phyloP scores from a whole-genome alignment of 495 filamentous ascomycete genomes.

The Sabuloglossum arenarium region DNA sequence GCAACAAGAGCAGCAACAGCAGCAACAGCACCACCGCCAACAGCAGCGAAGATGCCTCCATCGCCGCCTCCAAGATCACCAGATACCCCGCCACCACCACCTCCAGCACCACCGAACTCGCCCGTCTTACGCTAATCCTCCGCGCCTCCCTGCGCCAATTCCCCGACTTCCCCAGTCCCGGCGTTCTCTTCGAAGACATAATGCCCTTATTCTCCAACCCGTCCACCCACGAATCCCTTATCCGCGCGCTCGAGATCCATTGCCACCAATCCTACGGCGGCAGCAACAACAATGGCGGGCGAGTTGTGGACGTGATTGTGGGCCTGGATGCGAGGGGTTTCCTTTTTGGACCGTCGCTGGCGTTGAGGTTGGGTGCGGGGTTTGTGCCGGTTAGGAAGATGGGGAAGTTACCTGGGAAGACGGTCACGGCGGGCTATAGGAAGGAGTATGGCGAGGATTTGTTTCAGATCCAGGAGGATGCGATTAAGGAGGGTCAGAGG shows the following conservation, averaged over 20 bases:
- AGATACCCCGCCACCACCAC: conserved; percentile 31
- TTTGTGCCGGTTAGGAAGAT: conserved; percentile 93
- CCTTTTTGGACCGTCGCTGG: conserved; percentile 81
- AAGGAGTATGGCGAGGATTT: conserved; percentile 97
- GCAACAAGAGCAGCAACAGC: background rate
- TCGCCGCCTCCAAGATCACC: conserved; percentile 24
- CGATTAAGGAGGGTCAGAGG: conserved; percentile 67
- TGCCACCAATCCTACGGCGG: conserved; percentile 30
- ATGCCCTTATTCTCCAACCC: conserved; percentile 81
- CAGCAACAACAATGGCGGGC: conserved; percentile 24
- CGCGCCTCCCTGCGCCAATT: conserved; percentile 45
- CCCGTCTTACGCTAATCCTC: conserved; percentile 75
- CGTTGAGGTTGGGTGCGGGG: conserved; percentile 60
- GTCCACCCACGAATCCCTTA: conserved; percentile 49
- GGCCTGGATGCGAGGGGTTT: conserved; percentile 91
- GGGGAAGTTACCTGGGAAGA: conserved; percentile 87
- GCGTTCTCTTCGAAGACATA: conserved; percentile 97
- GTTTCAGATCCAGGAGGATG: conserved; percentile 85
- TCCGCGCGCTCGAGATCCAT: conserved; percentile 77
- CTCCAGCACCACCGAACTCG: conserved; percentile 70
- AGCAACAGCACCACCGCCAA: background rate
- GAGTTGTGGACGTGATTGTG: conserved; percentile 65
- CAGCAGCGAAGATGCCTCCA: conserved; percentile 10
- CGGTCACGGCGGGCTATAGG: conserved; percentile 57
- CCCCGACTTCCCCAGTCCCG: conserved; percentile 83